Conservation (phyloP, 257 asterid species). For the Misopates orontium region DNA sequence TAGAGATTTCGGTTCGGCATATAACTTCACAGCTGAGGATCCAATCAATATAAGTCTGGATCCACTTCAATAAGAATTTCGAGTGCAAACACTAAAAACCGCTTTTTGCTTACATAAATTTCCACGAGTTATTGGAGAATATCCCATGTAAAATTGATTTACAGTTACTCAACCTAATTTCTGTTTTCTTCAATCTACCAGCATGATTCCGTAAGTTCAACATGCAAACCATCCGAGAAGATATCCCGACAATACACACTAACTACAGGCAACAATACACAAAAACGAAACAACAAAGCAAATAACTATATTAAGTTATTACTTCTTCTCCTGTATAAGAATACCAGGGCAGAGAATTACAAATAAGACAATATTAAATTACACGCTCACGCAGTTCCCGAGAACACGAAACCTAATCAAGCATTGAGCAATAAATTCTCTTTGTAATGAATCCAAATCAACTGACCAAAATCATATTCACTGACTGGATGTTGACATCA, state of each 20-base stretch:
- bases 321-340: conserved; percentile 5
- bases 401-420: conserved; percentile 2
- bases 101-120: neutral
- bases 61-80: conserved; percentile 16
- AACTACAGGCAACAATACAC: conserved; percentile 5
- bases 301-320: neutral
- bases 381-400: conserved; percentile 2
- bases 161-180: conserved; percentile 9
- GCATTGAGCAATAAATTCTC: neutral
- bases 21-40: neutral
- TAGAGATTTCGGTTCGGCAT: neutral
- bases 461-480: neutral
- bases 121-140: neutral
- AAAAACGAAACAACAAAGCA: conserved; percentile 4
- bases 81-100: neutral
- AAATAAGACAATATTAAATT: neutral
- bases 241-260: neutral
- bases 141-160: conserved; percentile 16
- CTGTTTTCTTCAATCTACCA: conserved; percentile 6
- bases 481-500: conserved; percentile 6
- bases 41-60: neutral
- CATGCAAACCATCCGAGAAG: conserved; percentile 22
- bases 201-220: conserved; percentile 12
- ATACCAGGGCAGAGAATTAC: neutral
- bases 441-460: neutral